Base-by-base conservation (phyloP, 768 basidiomycete genomes). In the Gloeopeniophorella convolvens region DNA sequence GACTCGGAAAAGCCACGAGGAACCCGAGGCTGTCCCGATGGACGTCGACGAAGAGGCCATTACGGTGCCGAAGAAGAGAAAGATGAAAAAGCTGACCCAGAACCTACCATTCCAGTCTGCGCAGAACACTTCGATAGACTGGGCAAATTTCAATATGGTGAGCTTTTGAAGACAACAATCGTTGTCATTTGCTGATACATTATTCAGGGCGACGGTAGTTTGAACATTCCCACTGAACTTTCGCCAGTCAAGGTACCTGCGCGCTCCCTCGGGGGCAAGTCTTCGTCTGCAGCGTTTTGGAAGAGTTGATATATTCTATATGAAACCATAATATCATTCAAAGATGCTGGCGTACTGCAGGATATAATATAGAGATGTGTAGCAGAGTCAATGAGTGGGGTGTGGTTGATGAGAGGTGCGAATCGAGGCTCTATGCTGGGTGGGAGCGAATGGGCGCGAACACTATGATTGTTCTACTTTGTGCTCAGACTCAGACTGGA, bases 401-500 rank as follows among this genome's bases (percentile, higher is more conserved):
- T 12, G 52, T 54, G 46, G 26, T 23, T 10, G 23, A 20, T 33
- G 11, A 8, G 28, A 42, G 32, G 21, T n/a, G 42, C 10, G 34
- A 26, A 26, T 30, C 42, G 36, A 27, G 18, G 24, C 8, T 42
- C 50, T 42, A 47, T 8, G 33, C 16, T 23, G 32, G 30, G 28
- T 23, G 30, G 24, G 8, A 34, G n/a, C 34, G 26, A 24, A 6
- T 46, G 18, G 35, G 10, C 18, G 23, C 34, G 33, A 31, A 31
- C 12, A 53, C 34, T 43, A 48, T 30, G 45, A 15, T 41, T 32
- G 45, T 15, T 48, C 23, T 9, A 23, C 4, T 35, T 16, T 31
- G 23, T 34, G 11, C 21, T 51, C 36, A 15, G 28, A 7, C 42
- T 57, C 16, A 13, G 39, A 26, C 11, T 77, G 73, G 77, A 82